Evolutionary conservation across 345 rosid species (phyloP).

Genomic region (Eucalyptus cloeziana): DNA sequence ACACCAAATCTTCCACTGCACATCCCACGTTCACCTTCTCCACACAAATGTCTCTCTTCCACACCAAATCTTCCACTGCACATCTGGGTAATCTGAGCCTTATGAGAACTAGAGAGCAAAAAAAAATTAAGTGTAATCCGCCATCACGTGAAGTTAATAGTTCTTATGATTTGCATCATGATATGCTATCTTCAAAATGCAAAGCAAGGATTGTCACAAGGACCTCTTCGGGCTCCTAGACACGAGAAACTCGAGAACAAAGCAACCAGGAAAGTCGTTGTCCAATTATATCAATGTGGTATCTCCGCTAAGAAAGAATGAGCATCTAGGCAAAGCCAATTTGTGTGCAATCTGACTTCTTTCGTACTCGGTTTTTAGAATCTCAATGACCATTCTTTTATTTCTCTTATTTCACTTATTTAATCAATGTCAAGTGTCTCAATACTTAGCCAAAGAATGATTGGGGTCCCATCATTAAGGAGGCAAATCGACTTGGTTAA

Average conservation of each 20-base stretch:
- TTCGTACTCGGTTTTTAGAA: neutral
- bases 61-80: neutral
- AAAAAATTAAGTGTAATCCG: neutral
- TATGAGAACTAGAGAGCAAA: neutral
- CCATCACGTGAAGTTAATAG: too few relatives aligned
- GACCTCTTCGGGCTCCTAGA: fast-evolving
- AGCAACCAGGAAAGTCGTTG: neutral
- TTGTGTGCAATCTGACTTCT: neutral
- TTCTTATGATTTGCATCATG: neutral
- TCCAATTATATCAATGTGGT: neutral
- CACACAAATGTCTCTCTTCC: neutral
- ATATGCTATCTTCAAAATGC: too few relatives aligned
- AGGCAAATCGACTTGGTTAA: neutral
- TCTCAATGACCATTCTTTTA: neutral
- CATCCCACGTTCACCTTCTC: neutral
- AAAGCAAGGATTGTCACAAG: neutral
- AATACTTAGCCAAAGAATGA: neutral
- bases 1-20: too few relatives aligned
- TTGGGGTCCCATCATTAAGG: neutral
- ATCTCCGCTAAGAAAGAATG: neutral
- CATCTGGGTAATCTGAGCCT: neutral
- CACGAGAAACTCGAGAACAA: neutral
- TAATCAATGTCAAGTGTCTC: neutral
- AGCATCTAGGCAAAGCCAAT: neutral
- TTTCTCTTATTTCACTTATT: neutral